Base-by-base conservation (phyloP, 139 green algal genomes). In the Chlorella sp. region DNA sequence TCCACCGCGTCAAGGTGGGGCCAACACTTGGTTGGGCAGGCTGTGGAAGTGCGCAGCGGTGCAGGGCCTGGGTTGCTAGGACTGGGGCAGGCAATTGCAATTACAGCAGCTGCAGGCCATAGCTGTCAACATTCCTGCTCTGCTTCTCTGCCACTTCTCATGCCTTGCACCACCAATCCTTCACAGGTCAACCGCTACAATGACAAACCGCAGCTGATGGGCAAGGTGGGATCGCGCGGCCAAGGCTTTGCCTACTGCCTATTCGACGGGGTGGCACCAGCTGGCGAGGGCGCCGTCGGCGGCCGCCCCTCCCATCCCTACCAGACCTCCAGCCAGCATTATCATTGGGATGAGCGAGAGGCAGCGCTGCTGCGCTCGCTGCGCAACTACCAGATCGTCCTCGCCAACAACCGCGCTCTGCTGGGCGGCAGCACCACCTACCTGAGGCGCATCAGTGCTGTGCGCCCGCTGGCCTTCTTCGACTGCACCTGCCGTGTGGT, bases 1-100 rank as follows among this genome's bases (percentile, higher is more conserved):
- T 94, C 12, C 92, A 94, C 42, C 69, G 92, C 21, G 81, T 91
- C 69, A 90, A 78, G 77, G 91, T 91, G 32, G 12, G 71, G 9
- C 2, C 19, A 77, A 73, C 61, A 57, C 75, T 24, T 34, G 69
- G 69, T 24, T 77, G 69, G n/a, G n/a, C n/a, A n/a, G n/a, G n/a
- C n/a, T n/a, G n/a, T n/a, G n/a, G n/a, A n/a, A n/a, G n/a, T n/a
- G n/a, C n/a, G n/a, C n/a, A 26, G 11, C 21, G 24, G 7, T 9
- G 48, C 48, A 16, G 48, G 48, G 48, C 48, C 48, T 9, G 5
- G 48, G 5, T 57, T 57, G 9, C 48, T 57, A 57, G 48, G 48
- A 9, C 48, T 9, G 9, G 9, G 48, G 48, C 48, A 57, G n/a
- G n/a, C n/a, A n/a, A 68, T 21, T 21, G 18, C 26, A 76, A 76